Percentiles rank a stretch among this genome's conserved stretches.
These are phyloP conservation scores for Thermomyces lanuginosus DNA, from an alignment of 2,329 filamentous ascomycete species.

Conservation along the genomic window DNA sequence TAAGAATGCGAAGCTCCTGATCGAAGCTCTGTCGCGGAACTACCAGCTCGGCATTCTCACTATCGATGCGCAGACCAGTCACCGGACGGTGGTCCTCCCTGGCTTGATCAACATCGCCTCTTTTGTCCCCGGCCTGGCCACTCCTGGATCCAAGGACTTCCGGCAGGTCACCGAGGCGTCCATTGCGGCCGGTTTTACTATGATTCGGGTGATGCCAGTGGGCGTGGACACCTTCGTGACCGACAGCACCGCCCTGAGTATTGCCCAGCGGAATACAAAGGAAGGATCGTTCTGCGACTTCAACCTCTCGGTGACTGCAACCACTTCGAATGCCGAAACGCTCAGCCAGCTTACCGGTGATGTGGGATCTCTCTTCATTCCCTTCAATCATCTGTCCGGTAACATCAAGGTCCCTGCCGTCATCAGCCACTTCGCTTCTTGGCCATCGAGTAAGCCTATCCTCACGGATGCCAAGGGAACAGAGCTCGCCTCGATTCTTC, in stretches of 20 bases:
- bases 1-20: slow-evolving; percentile 94
- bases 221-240: slow-evolving; percentile 57
- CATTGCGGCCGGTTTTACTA: slow-evolving; percentile 58
- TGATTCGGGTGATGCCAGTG: slow-evolving; percentile 64
- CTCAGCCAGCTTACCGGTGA: slow-evolving; percentile 56
- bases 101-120: slow-evolving; percentile 65
- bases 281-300: slow-evolving; percentile 56
- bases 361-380: slow-evolving; percentile 66
- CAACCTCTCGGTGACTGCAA: slow-evolving; percentile 63
- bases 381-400: slow-evolving; percentile 63
- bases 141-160: slow-evolving; percentile 49
- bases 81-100: slow-evolving; percentile 55
- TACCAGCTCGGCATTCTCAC: slow-evolving; percentile 69
- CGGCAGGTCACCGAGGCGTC: slow-evolving; percentile 56
- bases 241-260: slow-evolving; percentile 52
- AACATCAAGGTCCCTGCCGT: slow-evolving; percentile 73
- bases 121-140: slow-evolving; percentile 58
- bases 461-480: slow-evolving; percentile 67
- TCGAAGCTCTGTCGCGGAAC: slow-evolving; percentile 83
- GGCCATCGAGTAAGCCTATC: slow-evolving; percentile 64
- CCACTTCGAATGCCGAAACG: slow-evolving; percentile 56
- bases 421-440: slow-evolving; percentile 60
- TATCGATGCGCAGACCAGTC: slow-evolving; percentile 84
- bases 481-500: slow-evolving; percentile 62
- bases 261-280: slow-evolving; percentile 55